These are phyloP conservation scores for Phytopythium mirpurense DNA, from an alignment of 352 stramenopile genomes.

Conservation along the genomic window DNA sequence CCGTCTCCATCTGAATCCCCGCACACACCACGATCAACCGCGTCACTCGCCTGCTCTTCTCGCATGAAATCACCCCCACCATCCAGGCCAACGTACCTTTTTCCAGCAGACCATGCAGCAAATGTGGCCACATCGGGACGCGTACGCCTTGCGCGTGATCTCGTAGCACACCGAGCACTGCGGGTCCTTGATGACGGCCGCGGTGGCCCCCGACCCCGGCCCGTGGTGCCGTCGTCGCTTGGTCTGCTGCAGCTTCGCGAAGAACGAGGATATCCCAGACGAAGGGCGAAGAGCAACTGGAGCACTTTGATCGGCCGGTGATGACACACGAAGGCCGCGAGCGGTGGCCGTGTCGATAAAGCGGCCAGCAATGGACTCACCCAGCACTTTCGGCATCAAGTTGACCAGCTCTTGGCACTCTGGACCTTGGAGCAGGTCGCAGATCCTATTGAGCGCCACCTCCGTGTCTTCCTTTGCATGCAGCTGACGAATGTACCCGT, in stretches of 20 bases:
- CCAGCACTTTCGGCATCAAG: constrained; percentile 64
- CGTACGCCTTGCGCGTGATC: constrained; percentile 69
- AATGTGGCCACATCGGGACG: constrained; percentile 77
- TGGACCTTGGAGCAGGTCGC: constrained; percentile 36
- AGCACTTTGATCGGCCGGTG: background rate
- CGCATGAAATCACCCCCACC: background rate
- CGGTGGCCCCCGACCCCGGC: constrained; percentile 18
- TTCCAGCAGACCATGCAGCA: constrained; percentile 81
- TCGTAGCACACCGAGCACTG: constrained; percentile 86
- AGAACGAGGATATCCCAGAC: constrained; percentile 40
- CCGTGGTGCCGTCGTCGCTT: constrained; percentile 40
- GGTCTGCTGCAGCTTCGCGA: constrained; percentile 64
- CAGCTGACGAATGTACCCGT: constrained; percentile 55
- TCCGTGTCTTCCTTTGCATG: constrained; percentile 36
- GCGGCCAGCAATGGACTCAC: constrained; percentile 25
- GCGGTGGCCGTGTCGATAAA: constrained; percentile 41
- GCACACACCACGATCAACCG: constrained; percentile 1
- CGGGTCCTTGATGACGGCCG: constrained; percentile 60
- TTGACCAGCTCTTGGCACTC: constrained; percentile 46
- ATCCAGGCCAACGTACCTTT: constrained; percentile 55
- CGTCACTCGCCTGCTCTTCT: background rate
- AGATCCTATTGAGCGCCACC: constrained; percentile 36
- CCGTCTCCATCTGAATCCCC: constrained; percentile 55
- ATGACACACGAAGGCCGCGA: constrained; percentile 27
- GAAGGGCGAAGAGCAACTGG: background rate